phyloP scores from a whole-genome alignment of 192 early-diverging fungal genomes.

The Backusella westeae region DNA sequence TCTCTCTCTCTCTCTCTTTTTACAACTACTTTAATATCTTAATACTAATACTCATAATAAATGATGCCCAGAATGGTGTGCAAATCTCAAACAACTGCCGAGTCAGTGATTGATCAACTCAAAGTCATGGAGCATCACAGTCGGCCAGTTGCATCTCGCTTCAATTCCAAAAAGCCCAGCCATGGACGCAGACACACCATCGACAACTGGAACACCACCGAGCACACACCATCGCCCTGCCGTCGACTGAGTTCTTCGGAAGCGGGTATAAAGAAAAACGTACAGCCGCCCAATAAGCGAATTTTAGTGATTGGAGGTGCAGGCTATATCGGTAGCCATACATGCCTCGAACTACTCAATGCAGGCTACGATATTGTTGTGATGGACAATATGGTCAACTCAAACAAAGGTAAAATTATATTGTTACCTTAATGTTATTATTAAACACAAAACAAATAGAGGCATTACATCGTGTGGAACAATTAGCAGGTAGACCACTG shows the following conservation, averaged over 20 bases:
- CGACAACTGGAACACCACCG: background rate
- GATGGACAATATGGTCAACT: constrained; percentile 89
- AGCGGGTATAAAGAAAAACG: background rate
- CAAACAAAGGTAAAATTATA: constrained; percentile 29
- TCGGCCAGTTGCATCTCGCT: background rate
- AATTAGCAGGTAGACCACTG: constrained; percentile 56
- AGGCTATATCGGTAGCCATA: constrained; percentile 96
- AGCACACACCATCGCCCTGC: background rate
- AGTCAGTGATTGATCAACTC: constrained; percentile 1
- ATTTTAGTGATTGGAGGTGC: constrained; percentile 71
- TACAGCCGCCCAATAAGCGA: background rate
- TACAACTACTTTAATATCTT: background rate
- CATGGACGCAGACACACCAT: constrained; percentile 1
- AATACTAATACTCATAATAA: background rate
- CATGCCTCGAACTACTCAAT: constrained; percentile 77
- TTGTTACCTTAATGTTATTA: too few relatives aligned
- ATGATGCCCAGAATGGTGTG: constrained; percentile 1
- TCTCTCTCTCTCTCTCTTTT: background rate
- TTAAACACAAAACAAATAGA: constrained; percentile 39
- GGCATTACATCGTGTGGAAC: constrained; percentile 61
- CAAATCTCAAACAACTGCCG: background rate
- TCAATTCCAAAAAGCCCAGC: background rate
- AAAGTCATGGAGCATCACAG: background rate
- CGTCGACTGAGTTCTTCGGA: background rate
- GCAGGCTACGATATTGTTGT: constrained; percentile 83